Base-by-base conservation (phyloP, 768 basidiomycete species). In the Baorangia bicolor region DNA sequence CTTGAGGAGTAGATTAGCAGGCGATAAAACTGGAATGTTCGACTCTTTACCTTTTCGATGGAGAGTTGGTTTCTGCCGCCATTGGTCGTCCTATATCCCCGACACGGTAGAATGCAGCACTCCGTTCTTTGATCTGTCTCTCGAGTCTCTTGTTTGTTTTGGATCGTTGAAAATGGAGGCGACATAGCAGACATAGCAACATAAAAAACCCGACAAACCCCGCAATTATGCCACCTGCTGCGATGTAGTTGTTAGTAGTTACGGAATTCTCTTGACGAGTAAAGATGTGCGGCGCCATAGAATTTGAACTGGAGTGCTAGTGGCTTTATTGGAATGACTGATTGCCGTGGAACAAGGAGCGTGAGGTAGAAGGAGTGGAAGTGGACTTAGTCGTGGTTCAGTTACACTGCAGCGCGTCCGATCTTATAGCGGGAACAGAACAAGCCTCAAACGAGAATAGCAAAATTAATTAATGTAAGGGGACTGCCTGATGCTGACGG, bases 161-260 rank as follows among this genome's bases (percentile, higher is more conserved):
- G 59, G 76, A 76, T 42, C 82, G 76, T 51, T 71, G 73, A 40
- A 65, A 58, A n/a, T 71, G 73, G 35, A 82, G 73, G 12, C 41
- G 54, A 61, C 38, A 83, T 56, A 38, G 64, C 72, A 67, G 30
- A 27, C 28, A 80, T 48, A 23, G 75, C 52, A 39, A 81, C 67
- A 28, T 74, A 42, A 54, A 18, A 21, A 55, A 0, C n/a, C 39
- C 20, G 34, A 67, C 9, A 23, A 53, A 33, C 13, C 53, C 62
- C 0, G 41, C 64, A 12, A 59, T 44, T 5, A 75, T 71, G 61
- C 87, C 77, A 7, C n/a, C n/a, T n/a, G 81, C 86, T 50, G 71
- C 80, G 45, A 86, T 78, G 60, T 78, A 75, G 21, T 76, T 65
- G 6, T 77, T 69, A 42, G 56, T 59, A 8, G 9, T 33, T 27